Base-by-base conservation (phyloP, 148 eudicot genomes). In the Hydrangea macrophylla region DNA sequence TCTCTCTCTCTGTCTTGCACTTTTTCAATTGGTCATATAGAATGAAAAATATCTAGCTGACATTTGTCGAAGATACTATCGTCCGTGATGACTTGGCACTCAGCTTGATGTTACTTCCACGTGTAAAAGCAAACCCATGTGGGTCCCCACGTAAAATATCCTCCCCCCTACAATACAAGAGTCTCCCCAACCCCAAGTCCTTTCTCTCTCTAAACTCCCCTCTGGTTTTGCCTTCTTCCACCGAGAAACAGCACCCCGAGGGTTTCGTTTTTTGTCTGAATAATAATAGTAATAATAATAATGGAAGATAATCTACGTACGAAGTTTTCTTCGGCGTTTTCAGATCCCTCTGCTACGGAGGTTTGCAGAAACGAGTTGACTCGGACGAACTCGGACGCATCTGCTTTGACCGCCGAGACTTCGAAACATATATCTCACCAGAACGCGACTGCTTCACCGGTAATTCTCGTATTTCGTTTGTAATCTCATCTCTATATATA, bases 41-140 rank as follows among this genome's bases (percentile, higher is more conserved):
- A n/a, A 3, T 28, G 27, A 28, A 67, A 71, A 77, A 77, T 72
- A 76, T 76, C 76, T 77, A 73, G 68, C 68, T 60, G 71, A 65
- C 58, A 54, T 39, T 40, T 33, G 65, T 35, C 17, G 5, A 62
- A 69, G 70, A 75, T 75, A 70, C 70, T 64, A 30, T 37, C 68
- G 31, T 20, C 51, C 55, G 1, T 39, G 64, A 56, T 50, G 76
- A 77, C 70, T 65, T 77, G 80, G 73, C 70, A 33, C 57, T 6
- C 23, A 5, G 9, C 15, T n/a, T n/a, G 65, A n/a, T 48, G 17
- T 55, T 35, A 44, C 22, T 56, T 50, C 58, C 72, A 73, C 68
- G 74, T 78, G 77, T 73, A 72, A 78, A 77, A 77, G 69, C 60
- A 69, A 23, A 31, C 37, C 73, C 32, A 51, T 57, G 74, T 73